Base-by-base conservation (phyloP, 352 stramenopile genomes). In the Globisporangium irregulare region DNA sequence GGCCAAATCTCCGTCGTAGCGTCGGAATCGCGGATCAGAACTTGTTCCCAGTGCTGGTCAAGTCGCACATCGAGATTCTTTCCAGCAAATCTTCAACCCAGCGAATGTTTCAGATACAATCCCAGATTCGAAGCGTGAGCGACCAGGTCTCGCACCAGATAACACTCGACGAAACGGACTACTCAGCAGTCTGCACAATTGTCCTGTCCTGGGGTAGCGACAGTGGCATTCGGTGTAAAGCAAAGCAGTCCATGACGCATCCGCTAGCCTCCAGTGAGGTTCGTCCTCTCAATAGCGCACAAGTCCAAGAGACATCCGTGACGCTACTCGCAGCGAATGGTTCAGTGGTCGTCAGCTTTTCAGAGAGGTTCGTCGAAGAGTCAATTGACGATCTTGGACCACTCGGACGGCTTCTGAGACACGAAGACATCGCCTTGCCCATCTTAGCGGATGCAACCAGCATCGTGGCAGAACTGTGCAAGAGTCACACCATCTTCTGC, bases 401-500 rank as follows among this genome's bases (percentile, higher is more conserved):
- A 4, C 62, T 80, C 8, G 72, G 74, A 8, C 63, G 69, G 0
- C 57, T 77, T 1, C 27, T 80, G 12, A 34, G 50, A 20, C 32
- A 67, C 22, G 62, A 63, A 7, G 22, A 18, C 6, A 51, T 73
- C 6, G n/a, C 57, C 4, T 20, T 24, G 6, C 4, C 43, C 6
- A 41, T 77, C 1, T n/a, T 74, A 3, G 32, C 43, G 8, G 69
- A 80, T 4, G 60, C 53, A 4, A 36, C 72, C 4, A 64, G 59
- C 3, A 76, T 80, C 36, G 67, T 80, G 4, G 57, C 65, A 9
- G 72, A 80, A 29, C 55, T 80, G 10, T 63, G 53, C 59, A 76
- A 78, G 48, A 77, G 54, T 53, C 58, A 72, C 15, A n/a, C 6
- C 20, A 69, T 80, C 34, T 80, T 80, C 41, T 69, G 62, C 9